Evolutionary conservation across 225 moss, liverwort and hornwort species (phyloP).

Genomic region (Takakia lepidozioides): DNA sequence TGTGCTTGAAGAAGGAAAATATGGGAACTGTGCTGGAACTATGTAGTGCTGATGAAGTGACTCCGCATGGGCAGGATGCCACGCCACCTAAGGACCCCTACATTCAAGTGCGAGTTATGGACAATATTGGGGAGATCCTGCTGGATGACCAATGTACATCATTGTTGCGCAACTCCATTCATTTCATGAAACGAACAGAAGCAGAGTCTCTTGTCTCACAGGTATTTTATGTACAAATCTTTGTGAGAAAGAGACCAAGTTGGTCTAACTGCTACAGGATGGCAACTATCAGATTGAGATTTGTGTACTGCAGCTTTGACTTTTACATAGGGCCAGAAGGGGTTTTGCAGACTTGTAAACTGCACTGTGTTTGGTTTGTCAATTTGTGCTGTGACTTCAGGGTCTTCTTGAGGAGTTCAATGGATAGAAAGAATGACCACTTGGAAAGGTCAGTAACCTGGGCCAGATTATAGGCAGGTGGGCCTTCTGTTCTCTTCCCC

Average conservation of each 20-base stretch:
- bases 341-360: not conserved
- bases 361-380: constrained; percentile 3
- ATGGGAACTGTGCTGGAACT: too few relatives aligned
- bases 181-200: constrained; percentile 86
- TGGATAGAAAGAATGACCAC: too few relatives aligned
- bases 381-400: constrained; percentile 9
- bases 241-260: not conserved
- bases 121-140: constrained; percentile 82
- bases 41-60: too few relatives aligned
- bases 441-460: too few relatives aligned
- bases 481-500: too few relatives aligned
- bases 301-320: not conserved
- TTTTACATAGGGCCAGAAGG: too few relatives aligned
- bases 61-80: constrained; percentile 82
- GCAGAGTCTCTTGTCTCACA: constrained; percentile 87
- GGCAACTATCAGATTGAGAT: not conserved
- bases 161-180: constrained; percentile 77
- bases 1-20: too few relatives aligned
- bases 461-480: too few relatives aligned
- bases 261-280: not conserved
- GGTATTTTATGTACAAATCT: constrained; percentile 19
- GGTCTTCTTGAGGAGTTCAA: constrained; percentile 52
- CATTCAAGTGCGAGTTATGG: constrained; percentile 81
- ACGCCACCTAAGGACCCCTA: constrained; percentile 97
- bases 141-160: constrained; percentile 88